phyloP scores from a whole-genome alignment of 257 asterid species.

The Asclepias syriaca region DNA sequence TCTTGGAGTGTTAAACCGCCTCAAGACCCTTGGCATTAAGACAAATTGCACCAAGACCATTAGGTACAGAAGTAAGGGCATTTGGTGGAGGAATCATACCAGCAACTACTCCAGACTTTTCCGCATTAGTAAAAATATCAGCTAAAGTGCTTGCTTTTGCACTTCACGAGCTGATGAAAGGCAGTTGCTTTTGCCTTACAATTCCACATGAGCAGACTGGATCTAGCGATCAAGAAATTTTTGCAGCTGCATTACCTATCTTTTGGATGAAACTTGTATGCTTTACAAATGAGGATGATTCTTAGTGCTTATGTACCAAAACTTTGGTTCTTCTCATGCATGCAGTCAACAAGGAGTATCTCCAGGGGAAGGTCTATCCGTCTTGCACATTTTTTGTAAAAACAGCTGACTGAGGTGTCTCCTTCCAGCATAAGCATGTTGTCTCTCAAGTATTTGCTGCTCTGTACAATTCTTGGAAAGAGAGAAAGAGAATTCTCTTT shows the following conservation, averaged over 20 bases:
- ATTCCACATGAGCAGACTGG: slow-evolving; percentile 65
- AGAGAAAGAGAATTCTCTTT: slow-evolving; percentile 54
- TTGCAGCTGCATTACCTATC: slow-evolving; percentile 80
- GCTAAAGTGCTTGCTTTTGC: slow-evolving; percentile 89
- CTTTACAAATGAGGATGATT: slow-evolving; percentile 66
- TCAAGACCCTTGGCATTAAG: too few species aligned
- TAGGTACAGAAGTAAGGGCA: too few species aligned
- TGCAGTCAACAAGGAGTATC: slow-evolving; percentile 74
- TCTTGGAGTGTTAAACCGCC: too few species aligned
- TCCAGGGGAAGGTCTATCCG: slow-evolving; percentile 78
- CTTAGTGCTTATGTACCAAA: slow-evolving; percentile 80
- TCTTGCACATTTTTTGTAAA: slow-evolving; percentile 76
- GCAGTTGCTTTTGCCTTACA: slow-evolving; percentile 54
- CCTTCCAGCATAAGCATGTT: slow-evolving; percentile 88
- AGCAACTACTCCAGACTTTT: too few species aligned
- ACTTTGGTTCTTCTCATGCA: slow-evolving; percentile 98
- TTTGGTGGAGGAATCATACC: too few species aligned
- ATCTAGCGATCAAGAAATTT: slow-evolving; percentile 62
- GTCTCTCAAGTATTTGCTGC: slow-evolving; percentile 98
- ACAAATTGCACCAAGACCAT: too few species aligned
- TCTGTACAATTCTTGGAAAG: slow-evolving; percentile 86
- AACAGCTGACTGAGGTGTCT: slow-evolving; percentile 67
- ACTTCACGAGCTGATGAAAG: slow-evolving; percentile 70
- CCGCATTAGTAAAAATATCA: too few species aligned
- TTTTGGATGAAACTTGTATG: slow-evolving; percentile 86